Evolutionary conservation across 164 flowering plant species (phyloP), one percentile per base, ranked within the genome.

Genomic region (Magnolia kwangsiensis): DNA sequence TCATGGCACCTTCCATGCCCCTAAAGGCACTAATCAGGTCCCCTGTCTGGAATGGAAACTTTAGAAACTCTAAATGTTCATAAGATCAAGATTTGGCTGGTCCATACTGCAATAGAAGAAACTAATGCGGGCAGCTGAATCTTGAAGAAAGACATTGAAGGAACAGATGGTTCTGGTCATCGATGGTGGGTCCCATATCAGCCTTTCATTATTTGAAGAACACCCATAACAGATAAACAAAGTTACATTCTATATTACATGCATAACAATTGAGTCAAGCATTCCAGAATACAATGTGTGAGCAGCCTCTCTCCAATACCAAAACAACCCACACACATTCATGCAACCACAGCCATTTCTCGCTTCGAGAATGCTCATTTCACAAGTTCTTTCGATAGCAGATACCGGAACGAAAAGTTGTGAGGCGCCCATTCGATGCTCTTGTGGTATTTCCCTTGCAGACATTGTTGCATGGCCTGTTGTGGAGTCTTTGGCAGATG

Each of bases 401-500:
- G 85, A 79, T 92, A 95, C 66, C 98, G 86, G 75, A 93, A 93
- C 69, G 84, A 68, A 77, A 93, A 93, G 76, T 89, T 93, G 82
- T 93, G 97, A 65, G 96, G 87, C 50, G 86, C 80, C 96, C 96
- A 92, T 69, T 92, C 94, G 5, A 95, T 84, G 87, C 23, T 85
- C 87, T 91, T 96, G 16, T 84, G 86, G 8, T 84, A 74, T 81
- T 82, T 94, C 18, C 82, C 90, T 14, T 58, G 59, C 29, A 79
- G 89, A 80, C 83, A 82, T 80, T 86, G 89, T 81, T 83, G 88
- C 1, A 90, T 50, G 78, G 78, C 86, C 80, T 87, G 90, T 58
- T 80, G 81, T 27, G 81, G 76, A 70, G 88, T 82, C 65, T 91
- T 90, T 18, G 99, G 99, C 67, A 96, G 79, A 51, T 80, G 80